Conservation (phyloP, 1,284 basidiomycete species). For the Rhizoctonia solani region DNA sequence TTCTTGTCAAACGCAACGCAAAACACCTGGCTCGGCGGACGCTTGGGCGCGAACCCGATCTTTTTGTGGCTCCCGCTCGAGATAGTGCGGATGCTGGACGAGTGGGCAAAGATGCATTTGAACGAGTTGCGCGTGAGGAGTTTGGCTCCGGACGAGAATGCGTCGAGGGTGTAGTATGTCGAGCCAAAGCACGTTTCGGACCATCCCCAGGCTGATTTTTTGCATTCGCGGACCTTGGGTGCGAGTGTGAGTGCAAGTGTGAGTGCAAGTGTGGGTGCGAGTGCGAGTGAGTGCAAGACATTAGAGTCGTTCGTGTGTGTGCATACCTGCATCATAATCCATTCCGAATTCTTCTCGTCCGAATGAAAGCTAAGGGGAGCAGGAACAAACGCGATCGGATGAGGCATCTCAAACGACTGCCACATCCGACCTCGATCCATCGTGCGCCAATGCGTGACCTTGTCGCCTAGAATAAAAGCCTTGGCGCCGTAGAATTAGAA, state of each 20-base stretch:
- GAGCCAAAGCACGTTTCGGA: background rate
- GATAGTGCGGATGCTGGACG: slow-evolving; percentile 2
- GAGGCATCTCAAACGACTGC: slow-evolving; percentile 74
- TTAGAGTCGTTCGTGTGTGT: too few species aligned
- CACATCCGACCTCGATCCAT: slow-evolving; percentile 84
- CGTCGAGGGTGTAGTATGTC: slow-evolving; percentile 87
- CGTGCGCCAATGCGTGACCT: slow-evolving; percentile 79
- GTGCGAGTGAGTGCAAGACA: background rate
- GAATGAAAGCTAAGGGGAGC: slow-evolving; percentile 85
- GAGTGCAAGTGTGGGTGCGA: too few species aligned
- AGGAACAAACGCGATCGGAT: slow-evolving; percentile 60
- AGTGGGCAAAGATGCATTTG: slow-evolving; percentile 76
- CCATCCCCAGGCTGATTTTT: slow-evolving; percentile 21
- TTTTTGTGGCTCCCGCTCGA: slow-evolving; percentile 27
- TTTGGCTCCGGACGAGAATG: slow-evolving; percentile 65
- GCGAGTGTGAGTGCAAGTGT: too few species aligned
- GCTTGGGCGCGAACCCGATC: slow-evolving; percentile 4
- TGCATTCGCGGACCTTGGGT: slow-evolving; percentile 35
- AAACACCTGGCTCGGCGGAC: slow-evolving; percentile 54
- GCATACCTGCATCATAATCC: slow-evolving; percentile 2
- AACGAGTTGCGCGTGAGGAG: slow-evolving; percentile 70
- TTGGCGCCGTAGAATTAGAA: too few species aligned
- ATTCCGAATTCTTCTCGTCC: slow-evolving; percentile 55
- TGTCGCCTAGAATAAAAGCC: slow-evolving; percentile 82
- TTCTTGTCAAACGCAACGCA: slow-evolving; percentile 82